These are phyloP conservation scores for Camellia sinensis DNA, from an alignment of 148 eudicot species.

Conservation along the genomic window DNA sequence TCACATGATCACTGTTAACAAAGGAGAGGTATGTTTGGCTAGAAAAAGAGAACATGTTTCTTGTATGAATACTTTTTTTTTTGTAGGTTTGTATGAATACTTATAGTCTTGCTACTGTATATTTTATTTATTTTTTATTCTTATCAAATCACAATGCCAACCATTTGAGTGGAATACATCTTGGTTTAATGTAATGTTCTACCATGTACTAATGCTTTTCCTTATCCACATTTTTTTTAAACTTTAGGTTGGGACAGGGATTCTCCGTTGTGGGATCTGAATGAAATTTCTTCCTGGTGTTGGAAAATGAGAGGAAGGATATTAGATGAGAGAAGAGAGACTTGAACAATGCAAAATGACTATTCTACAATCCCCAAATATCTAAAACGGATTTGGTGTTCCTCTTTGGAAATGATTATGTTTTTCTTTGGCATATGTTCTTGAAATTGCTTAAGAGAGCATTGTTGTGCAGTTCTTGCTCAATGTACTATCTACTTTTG, in stretches of 20 bases:
- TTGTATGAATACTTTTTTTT: background rate
- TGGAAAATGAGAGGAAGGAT: background rate
- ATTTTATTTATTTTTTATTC: background rate
- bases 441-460: background rate
- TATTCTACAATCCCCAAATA: background rate
- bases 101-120: background rate
- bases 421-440: background rate
- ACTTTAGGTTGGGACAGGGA: background rate
- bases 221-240: background rate
- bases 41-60: background rate
- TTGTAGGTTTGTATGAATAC: background rate
- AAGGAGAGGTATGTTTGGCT: slow-evolving; percentile 62
- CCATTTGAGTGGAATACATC: background rate
- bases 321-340: background rate
- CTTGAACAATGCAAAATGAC: background rate
- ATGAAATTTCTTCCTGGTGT: background rate
- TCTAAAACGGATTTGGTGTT: background rate
- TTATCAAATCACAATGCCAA: background rate
- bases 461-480: background rate
- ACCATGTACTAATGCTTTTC: background rate
- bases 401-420: background rate
- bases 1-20: slow-evolving; percentile 61
- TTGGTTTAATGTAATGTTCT: background rate
- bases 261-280: background rate
- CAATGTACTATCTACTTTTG: background rate